Conservation (phyloP, 2,329 filamentous ascomycete genomes). For the Aquanectria penicillioides region DNA sequence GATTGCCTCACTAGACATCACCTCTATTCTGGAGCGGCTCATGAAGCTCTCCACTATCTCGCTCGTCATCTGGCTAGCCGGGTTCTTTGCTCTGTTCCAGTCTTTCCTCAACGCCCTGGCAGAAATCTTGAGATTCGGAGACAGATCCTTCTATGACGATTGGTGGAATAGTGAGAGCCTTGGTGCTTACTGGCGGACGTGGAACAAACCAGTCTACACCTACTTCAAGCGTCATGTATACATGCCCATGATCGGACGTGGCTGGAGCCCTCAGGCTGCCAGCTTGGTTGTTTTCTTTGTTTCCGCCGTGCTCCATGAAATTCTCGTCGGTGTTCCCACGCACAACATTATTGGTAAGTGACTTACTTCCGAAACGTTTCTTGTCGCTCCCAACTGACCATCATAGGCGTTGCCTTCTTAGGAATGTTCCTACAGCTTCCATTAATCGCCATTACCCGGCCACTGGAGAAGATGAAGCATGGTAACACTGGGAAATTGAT, state of each 20-base stretch:
- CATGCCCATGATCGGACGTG: slow-evolving; percentile 84
- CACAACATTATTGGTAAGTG: slow-evolving; percentile 88
- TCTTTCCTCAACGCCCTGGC: slow-evolving; percentile 90
- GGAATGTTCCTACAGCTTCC: slow-evolving; percentile 96
- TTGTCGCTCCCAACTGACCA: slow-evolving; percentile 19
- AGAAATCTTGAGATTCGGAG: slow-evolving; percentile 89
- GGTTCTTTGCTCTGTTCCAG: slow-evolving; percentile 97
- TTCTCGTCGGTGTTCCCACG: slow-evolving; percentile 92
- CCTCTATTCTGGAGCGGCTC: slow-evolving; percentile 86
- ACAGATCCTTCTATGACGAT: slow-evolving; percentile 94
- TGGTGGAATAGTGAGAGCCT: slow-evolving; percentile 97
- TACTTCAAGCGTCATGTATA: slow-evolving; percentile 98
- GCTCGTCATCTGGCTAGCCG: slow-evolving; percentile 94
- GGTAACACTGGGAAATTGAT: slow-evolving; percentile 77
- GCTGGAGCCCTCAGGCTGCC: slow-evolving; percentile 76
- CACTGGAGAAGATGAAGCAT: slow-evolving; percentile 81
- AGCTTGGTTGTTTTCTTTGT: slow-evolving; percentile 87
- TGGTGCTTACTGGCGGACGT: slow-evolving; percentile 91
- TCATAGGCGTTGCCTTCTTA: slow-evolving; percentile 83
- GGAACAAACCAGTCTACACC: slow-evolving; percentile 97
- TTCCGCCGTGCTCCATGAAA: slow-evolving; percentile 89
- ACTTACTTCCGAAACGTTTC: not conserved
- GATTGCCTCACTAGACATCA: slow-evolving; percentile 81
- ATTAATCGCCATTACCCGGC: slow-evolving; percentile 82
- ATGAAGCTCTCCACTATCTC: slow-evolving; percentile 97